Base-by-base conservation (phyloP, 371 early-diverging fungal genomes). In the Chytridium lagenaria region DNA sequence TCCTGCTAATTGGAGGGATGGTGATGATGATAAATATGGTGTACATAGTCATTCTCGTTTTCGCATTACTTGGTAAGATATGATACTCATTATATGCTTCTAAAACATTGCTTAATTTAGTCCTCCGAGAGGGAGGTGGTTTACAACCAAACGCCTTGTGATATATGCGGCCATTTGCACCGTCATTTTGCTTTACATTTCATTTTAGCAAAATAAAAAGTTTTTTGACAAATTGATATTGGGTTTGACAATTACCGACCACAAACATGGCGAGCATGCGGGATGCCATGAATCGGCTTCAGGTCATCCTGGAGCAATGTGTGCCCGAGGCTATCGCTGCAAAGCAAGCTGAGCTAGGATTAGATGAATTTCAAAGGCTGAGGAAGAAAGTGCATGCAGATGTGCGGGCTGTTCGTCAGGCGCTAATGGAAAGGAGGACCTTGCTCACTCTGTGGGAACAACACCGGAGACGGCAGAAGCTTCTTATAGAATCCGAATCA, bases 401-500 rank as follows among this genome's bases (percentile, higher is more conserved):
- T 26, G 81, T 83, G 31, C 85, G 83, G 67, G 37, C 30, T 1
- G 75, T 81, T 28, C 76, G 85, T 15, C 19, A 80, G 69, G 82
- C 80, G n/a, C 76, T 87, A 30, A 78, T 78, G 63, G 86, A 88
- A 39, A 79, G 88, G 38, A 86, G 52, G 79, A 74, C n/a, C 66
- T 85, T 55, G 71, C 81, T 40, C 12, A 65, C 10, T 26, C 66
- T 5, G 36, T 34, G 16, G 83, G 83, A n/a, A 85, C 88, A 1
- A 80, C 85, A 22, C 84, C 83, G 1, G 88, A 88, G 59, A 78
- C 81, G 23, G 88, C 88, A 0, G 87, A 88, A 72, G 75, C 83
- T 28, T 83, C 83, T 26, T 86, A 86, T 72, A 67, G 81, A 28
- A 84, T 87, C 40, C 78, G 88, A 2, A 76, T 83, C 34, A 71